Evolutionary conservation across 306 rosid species (phyloP).

Genomic region (Ammopiptanthus mongolicus): DNA sequence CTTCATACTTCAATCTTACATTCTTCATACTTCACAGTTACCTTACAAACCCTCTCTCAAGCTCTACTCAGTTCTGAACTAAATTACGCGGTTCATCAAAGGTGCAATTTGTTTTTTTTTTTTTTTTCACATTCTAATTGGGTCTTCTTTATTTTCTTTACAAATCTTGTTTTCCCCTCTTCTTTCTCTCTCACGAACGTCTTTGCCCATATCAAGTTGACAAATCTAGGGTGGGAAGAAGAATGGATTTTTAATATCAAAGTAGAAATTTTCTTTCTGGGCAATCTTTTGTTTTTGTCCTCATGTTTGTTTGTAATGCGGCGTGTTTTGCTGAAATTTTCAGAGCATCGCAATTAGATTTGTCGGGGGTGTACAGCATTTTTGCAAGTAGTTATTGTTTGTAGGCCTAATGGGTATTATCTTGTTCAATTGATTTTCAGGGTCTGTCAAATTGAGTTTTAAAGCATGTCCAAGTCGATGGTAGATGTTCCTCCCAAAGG

Average conservation of each 20-base stretch:
- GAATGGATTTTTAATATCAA: not conserved
- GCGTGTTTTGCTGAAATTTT: not conserved
- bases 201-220: not conserved
- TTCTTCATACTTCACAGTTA: not conserved
- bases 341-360: not conserved
- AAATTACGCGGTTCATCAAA: not conserved
- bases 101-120: not conserved
- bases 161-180: not conserved
- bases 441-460: slow-evolving; percentile 18
- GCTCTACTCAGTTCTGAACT: not conserved
- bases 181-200: not conserved
- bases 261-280: not conserved
- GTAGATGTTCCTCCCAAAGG: slow-evolving; percentile 75
- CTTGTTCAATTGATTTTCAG: not conserved
- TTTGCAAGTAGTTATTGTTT: not conserved
- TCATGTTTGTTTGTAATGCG: not conserved
- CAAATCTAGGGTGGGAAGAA: not conserved
- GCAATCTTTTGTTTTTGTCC: not conserved
- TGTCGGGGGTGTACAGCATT: not conserved
- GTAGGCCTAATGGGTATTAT: not conserved
- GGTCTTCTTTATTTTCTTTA: not conserved
- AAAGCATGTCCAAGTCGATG: slow-evolving; percentile 44
- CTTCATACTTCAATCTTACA: not conserved
- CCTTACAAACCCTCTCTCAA: not conserved
- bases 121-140: not conserved